Conservation (phyloP, 805 yeast genomes). For the Zygotorulaspora sp. region DNA sequence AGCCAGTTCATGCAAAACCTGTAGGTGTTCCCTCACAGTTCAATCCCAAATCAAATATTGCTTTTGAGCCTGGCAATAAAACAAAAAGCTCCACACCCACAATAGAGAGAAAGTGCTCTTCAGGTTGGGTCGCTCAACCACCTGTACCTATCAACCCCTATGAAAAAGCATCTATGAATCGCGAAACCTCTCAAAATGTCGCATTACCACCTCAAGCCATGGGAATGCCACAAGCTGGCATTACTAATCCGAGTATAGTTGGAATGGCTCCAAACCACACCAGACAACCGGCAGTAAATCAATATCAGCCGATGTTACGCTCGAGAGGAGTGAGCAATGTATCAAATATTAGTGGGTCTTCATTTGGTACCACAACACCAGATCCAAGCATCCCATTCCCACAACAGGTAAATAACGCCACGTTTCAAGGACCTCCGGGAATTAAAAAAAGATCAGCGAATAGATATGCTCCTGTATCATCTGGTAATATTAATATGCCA, state of each 20-base stretch:
- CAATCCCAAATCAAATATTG: constrained; percentile 9
- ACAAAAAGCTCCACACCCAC: constrained; percentile 4
- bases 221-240: constrained; percentile 11
- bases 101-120: background rate
- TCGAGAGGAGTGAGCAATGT: constrained; percentile 26
- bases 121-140: background rate
- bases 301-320: constrained; percentile 9
- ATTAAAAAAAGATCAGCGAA: constrained; percentile 3
- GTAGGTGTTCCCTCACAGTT: constrained; percentile 30
- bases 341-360: constrained; percentile 13
- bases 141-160: constrained; percentile 18
- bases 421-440: constrained; percentile 3
- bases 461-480: constrained; percentile 11
- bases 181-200: constrained; percentile 4
- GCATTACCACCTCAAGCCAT: constrained; percentile 10
- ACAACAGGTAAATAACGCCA: background rate
- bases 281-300: constrained; percentile 4
- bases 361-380: background rate
- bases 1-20: constrained; percentile 38
- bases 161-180: constrained; percentile 6
- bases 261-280: constrained; percentile 4
- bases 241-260: constrained; percentile 7
- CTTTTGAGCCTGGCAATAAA: constrained; percentile 14
- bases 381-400: constrained; percentile 3
- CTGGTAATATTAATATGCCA: background rate